These are phyloP conservation scores for Neofusicoccum kwambonambiense DNA, from an alignment of 2,329 filamentous ascomycete genomes.

Conservation along the genomic window DNA sequence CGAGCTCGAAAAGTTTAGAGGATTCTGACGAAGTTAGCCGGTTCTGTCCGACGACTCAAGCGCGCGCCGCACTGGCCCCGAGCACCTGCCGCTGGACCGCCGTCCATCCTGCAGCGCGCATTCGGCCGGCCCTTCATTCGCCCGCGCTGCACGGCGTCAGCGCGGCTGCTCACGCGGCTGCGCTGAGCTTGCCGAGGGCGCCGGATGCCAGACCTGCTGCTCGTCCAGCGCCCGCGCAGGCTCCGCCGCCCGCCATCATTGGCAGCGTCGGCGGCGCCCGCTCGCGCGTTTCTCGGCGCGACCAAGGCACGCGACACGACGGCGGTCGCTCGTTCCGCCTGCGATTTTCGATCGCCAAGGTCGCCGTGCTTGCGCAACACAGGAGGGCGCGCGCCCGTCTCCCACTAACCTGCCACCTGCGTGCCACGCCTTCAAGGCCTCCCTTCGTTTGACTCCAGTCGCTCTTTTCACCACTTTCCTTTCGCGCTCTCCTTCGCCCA, in stretches of 20 bases:
- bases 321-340: constrained; percentile 7
- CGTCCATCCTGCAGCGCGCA: too few relatives aligned
- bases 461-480: constrained; percentile 19
- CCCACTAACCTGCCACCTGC: background rate
- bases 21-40: constrained; percentile 15
- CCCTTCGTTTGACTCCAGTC: constrained; percentile 8
- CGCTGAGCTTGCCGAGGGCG: too few relatives aligned
- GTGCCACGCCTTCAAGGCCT: background rate
- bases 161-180: too few relatives aligned
- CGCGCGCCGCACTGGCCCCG: background rate
- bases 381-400: background rate
- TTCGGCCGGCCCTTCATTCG: too few relatives aligned
- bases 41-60: background rate
- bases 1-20: constrained; percentile 18
- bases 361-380: constrained; percentile 5
- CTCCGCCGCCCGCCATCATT: background rate
- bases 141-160: too few relatives aligned
- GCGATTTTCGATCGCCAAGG: background rate
- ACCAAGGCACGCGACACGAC: constrained; percentile 3
- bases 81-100: background rate
- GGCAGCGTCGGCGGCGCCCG: background rate
- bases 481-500: constrained; percentile 20
- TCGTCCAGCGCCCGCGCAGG: too few relatives aligned
- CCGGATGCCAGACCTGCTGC: too few relatives aligned
- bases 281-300: constrained; percentile 9